Evolutionary conservation across 768 basidiomycete genomes (phyloP), one percentile per base, ranked within the genome.

Genomic region (Candolleomyces eurysporus): DNA sequence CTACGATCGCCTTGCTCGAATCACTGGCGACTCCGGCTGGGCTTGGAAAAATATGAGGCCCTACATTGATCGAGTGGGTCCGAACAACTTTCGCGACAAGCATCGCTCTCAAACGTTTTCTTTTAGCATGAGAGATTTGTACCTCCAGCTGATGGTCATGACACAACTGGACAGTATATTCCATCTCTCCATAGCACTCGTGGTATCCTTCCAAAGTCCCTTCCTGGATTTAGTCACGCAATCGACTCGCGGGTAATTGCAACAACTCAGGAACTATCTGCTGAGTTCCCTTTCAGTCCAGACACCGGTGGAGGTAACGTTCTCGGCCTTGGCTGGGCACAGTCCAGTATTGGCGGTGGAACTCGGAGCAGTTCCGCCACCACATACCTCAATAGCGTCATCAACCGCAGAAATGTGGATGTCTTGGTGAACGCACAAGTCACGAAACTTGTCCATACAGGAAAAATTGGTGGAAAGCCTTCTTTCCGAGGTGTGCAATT

Each of bases 21-120:
- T 79, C 22, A 71, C 75, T 16, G 83, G 79, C 8, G 82, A 84
- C 45, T 57, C 73, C 1, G 75, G 76, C 5, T 87, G 86, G 85
- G 64, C 66, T 0, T 71, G 70, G 68, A 61, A 62, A 1, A 65
- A 60, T 10, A 61, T 75, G 42, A 60, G 63, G 21, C 64, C 64
- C 13, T 75, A 71, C 48, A 63, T 73, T 11, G 19, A 53, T 3
- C 70, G 65, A 65, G 75, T 72, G 31, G 48, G 60, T 59, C 30
- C 8, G 26, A 26, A 26, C 26, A 8, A 36, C 36, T 11, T 5
- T 36, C 6, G 36, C 48, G 19, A 26, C 13, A 2, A 8, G 22
- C 10, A 14, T 54, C 6, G 26, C 1, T 26, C 50, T 52, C 26
- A 26, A 5, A n/a, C 50, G 14, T 17, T 36, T 7, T 6, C 13